These are phyloP conservation scores for Aspergillus aculeatinus DNA, from an alignment of 2,329 filamentous ascomycete genomes.

Conservation along the genomic window DNA sequence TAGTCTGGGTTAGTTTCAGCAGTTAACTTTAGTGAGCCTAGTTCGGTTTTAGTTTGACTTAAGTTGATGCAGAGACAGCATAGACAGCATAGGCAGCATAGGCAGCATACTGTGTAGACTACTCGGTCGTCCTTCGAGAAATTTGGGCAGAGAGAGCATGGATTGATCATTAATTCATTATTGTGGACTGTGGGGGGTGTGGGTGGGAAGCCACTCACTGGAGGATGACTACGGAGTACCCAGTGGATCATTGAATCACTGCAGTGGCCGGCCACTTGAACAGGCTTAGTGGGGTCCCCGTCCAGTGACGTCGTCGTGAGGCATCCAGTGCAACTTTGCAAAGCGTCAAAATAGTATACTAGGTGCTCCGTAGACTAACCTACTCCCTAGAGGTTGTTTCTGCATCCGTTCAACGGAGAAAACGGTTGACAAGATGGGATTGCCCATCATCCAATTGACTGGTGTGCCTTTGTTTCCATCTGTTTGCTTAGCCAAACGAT, in stretches of 20 bases:
- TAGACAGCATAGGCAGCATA: no score
- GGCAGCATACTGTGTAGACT: no score
- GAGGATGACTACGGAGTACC: no score
- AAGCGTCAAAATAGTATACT: not conserved
- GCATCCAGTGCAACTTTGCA: conserved; percentile 14
- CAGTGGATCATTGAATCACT: not conserved
- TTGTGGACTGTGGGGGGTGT: no score
- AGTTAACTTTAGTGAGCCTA: not conserved
- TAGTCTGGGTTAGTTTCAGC: not conserved
- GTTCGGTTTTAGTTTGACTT: not conserved
- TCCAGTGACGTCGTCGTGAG: conserved; percentile 35
- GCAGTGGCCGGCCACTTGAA: conserved; percentile 9
- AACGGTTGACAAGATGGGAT: not conserved
- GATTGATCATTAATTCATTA: no score
- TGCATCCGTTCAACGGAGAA: not conserved
- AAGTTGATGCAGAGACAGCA: no score
- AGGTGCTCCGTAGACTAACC: no score
- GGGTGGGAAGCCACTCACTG: no score
- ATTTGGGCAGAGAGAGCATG: not conserved
- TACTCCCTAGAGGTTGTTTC: not conserved
- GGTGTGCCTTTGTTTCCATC: not conserved
- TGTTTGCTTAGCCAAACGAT: not conserved
- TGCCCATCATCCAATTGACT: not conserved
- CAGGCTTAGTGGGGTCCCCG: conserved; percentile 15
- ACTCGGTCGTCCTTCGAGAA: not conserved